Conservation (phyloP, 345 rosid species). For the Linum usitatissimum region DNA sequence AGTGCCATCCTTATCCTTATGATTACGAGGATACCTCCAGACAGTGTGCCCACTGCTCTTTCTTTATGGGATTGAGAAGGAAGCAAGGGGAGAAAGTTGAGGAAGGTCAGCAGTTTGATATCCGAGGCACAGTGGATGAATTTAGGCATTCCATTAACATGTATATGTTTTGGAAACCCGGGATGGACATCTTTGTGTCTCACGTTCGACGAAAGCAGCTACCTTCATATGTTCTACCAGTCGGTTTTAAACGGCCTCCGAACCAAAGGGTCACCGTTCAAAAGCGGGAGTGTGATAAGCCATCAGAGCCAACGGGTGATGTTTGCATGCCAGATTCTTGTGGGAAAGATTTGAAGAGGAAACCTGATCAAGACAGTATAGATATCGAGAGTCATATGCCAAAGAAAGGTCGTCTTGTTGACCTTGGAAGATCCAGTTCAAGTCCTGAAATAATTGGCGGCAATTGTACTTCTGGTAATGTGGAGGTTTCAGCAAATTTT, state of each 20-base stretch:
- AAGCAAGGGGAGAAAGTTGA: constrained; percentile 45
- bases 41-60: constrained; percentile 41
- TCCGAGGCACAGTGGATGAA: constrained; percentile 50
- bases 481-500: too few relatives aligned
- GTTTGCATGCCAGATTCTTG: too few relatives aligned
- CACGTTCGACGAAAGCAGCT: constrained; percentile 56
- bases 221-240: constrained; percentile 46
- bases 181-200: constrained; percentile 60
- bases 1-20: constrained; percentile 61
- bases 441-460: too few relatives aligned
- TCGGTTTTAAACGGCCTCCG: constrained; percentile 26
- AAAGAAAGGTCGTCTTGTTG: too few relatives aligned
- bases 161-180: constrained; percentile 58
- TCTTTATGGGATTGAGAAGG: constrained; percentile 62
- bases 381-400: too few relatives aligned
- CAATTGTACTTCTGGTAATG: too few relatives aligned
- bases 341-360: too few relatives aligned
- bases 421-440: too few relatives aligned
- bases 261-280: too few relatives aligned
- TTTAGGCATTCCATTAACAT: constrained; percentile 37
- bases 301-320: too few relatives aligned
- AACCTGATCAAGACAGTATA: too few relatives aligned
- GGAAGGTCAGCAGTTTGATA: constrained; percentile 66
- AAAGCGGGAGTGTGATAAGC: too few relatives aligned
- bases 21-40: constrained; percentile 37